Evolutionary conservation across 768 basidiomycete species (phyloP), one percentile per base, ranked within the genome.

Genomic region (Xanthoconium stramineum): DNA sequence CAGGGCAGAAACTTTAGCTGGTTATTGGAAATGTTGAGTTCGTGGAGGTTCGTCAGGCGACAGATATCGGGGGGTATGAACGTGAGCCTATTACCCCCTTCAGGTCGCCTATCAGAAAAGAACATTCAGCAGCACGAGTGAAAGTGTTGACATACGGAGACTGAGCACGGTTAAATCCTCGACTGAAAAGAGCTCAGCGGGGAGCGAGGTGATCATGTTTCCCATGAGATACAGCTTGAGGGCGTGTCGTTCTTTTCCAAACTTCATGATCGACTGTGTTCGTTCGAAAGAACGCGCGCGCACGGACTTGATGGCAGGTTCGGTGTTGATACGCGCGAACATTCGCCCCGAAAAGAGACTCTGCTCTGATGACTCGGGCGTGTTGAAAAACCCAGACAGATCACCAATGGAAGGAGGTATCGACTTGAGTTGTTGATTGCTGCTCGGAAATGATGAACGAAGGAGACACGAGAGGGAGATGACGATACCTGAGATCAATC

Each of bases 11-110:
- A 86, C 52, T 66, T 62, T 3, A 90, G 69, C 33, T 71, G 67
- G 66, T 91, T 91, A 51, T 77, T 75, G 0, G 84, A 75, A 5
- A 91, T 62, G 56, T 88, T 86, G 8, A 91, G 75, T 43, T 84
- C 80, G 47, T 74, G 74, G 3, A 91, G 76, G 47, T 79, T 78
- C 10, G 64, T 72, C 17, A 90, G 74, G 7, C 72, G 72, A 19
- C 69, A 73, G 36, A 91, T 84, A 49, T 86, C 86, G 0, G 88
- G 81, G 2, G 89, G 88, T 19, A 91, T 67, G 39, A 71, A 73
- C 2, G 70, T 76, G 7, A 91, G 69, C 12, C 66, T 62, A 62
- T 91, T 91, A 6, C 71, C 71, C 4, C 85, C 89, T 88, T 58
- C 8, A 43, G 30, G 17, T 48, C 13, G 15, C 19, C 28, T 30